Evolutionary conservation across 768 basidiomycete species (phyloP), one percentile per base, ranked within the genome.

Genomic region (Tephrocybe sp.): DNA sequence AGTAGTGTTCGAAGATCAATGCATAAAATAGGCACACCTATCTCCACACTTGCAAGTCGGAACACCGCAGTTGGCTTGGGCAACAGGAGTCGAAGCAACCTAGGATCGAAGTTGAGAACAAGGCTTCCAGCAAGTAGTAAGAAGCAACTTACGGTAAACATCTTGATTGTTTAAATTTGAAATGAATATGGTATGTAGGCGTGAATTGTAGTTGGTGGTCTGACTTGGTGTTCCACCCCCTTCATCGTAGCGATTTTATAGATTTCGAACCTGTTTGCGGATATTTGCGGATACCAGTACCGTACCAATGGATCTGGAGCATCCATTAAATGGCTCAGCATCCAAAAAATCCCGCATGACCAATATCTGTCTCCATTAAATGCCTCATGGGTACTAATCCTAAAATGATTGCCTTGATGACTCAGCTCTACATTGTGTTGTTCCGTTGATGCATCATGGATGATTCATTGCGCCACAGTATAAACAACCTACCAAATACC

Each of bases 1-100:
- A 15, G 27, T n/a, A 16, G 24, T 18, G 37, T 24, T 29, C 5
- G 18, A 15, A 21, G 8, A 38, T 12, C 12, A 4, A 18, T 6
- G 18, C 16, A 19, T 4, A 19, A 19, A 25, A 61, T 67, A 6
- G 11, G 24, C 37, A 48, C 50, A 82, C 82, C 41, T 65, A 19
- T 58, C 67, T 51, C 81, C 80, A 62, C 83, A 83, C 57, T 50
- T 71, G 74, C 82, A 84, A 47, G 54, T 55, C 56, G 39, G 53
- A 54, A 59, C 69, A 60, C 80, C 79, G 61, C 82, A 84, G 66
- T 57, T 61, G 51, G 57, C 57, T 51, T 75, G 60, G 64, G 73
- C 71, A 59, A 72, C 69, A 50, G 74, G 74, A 54, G 56, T 50
- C 51, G 66, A 66, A 56, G 59, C 64, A 55, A 50, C 64, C 70